A percentile compares a stretch with the other conserved stretches of the same genome.
Evolutionary conservation across 2,329 filamentous ascomycete species (phyloP).

Genomic region (Fragosphaeria purpurea): DNA sequence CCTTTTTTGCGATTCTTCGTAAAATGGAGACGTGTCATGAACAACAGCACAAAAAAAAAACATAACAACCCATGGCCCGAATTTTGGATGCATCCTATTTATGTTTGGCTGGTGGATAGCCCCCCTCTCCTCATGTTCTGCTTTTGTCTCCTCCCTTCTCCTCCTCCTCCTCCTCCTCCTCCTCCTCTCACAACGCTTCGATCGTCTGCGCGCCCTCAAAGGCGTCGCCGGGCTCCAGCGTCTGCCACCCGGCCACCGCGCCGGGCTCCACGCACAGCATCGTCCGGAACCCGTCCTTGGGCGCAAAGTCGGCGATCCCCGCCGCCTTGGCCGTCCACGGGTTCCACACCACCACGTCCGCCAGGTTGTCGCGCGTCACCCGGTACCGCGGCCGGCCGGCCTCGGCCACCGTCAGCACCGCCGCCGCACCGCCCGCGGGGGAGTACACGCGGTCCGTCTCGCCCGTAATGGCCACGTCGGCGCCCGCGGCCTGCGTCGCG

Average conservation of each 20-base stretch:
- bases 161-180: constrained; percentile 14
- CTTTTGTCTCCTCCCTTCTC: constrained; percentile 1
- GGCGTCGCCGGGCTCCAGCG: constrained; percentile 67
- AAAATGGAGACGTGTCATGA: no score
- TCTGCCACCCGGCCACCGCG: constrained; percentile 70
- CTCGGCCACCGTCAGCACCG: constrained; percentile 51
- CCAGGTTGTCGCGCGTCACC: constrained; percentile 73
- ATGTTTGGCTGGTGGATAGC: no score
- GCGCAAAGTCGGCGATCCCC: constrained; percentile 75
- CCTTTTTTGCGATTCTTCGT: no score
- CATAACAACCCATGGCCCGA: neutral
- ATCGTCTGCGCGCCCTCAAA: constrained; percentile 55
- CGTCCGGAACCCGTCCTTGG: constrained; percentile 80
- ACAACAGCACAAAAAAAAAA: neutral
- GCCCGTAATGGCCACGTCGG: constrained; percentile 55
- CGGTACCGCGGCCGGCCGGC: constrained; percentile 56
- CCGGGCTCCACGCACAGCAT: constrained; percentile 96
- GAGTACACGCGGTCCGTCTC: constrained; percentile 89
- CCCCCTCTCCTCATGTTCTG: neutral
- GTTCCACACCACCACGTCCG: constrained; percentile 93
- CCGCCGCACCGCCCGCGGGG: constrained; percentile 49
- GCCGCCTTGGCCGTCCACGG: constrained; percentile 82
- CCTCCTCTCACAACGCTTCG: constrained; percentile 20
- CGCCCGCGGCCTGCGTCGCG: constrained; percentile 52
- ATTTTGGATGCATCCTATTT: no score